Conservation (phyloP, 2,329 filamentous ascomycete species). For the Corniculantispora saksenae region DNA sequence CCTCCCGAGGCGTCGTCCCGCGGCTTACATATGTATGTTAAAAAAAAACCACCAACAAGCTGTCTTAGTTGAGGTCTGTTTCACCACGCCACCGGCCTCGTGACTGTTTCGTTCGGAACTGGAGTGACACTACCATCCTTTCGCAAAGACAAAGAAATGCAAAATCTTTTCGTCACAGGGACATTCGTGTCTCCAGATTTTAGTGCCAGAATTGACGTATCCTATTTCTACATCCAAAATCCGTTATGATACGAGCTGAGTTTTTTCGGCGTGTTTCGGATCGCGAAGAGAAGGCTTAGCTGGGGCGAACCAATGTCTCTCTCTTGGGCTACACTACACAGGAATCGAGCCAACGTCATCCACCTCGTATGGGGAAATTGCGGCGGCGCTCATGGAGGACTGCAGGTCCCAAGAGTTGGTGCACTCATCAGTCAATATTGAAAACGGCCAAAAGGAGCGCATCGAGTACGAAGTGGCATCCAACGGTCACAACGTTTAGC, state of each 20-base stretch:
- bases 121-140: not conserved
- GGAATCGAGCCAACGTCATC: not conserved
- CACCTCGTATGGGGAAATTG: not conserved
- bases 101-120: not conserved
- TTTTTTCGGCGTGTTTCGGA: not conserved
- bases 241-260: not conserved
- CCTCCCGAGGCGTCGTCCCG: not conserved
- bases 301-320: not conserved
- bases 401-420: not conserved
- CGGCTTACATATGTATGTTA: not conserved
- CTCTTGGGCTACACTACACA: not conserved
- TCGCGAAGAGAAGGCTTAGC: not conserved
- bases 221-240: not conserved
- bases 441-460: not conserved
- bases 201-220: not conserved
- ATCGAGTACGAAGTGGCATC: not conserved
- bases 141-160: not conserved
- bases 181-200: not conserved
- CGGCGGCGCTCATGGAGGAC: not conserved
- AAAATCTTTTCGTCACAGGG: not conserved
- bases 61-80: conserved; percentile 13
- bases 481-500: not conserved
- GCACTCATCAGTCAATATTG: not conserved
- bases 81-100: conserved; percentile 13
- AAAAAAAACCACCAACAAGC: not conserved